Evolutionary conservation across 1,139 yeast species (phyloP).

Genomic region (Pichia cactophila): DNA sequence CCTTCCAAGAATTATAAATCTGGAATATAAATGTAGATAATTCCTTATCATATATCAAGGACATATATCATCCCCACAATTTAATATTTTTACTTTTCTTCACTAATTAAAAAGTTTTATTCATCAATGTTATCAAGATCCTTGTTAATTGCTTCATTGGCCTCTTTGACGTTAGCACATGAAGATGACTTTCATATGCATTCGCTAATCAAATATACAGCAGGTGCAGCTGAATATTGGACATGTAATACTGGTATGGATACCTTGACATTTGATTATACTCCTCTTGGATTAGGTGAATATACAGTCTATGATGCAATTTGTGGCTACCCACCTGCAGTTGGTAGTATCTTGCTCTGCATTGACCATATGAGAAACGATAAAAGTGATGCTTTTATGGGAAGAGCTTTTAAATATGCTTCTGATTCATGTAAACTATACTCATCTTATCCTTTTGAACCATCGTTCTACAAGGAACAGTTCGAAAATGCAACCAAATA

Average conservation of each 20-base stretch:
- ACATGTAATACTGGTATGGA: constrained; percentile 8
- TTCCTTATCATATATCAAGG: too few relatives aligned
- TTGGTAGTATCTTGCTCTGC: constrained; percentile 25
- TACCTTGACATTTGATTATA: constrained; percentile 10
- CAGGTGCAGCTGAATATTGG: constrained; percentile 14
- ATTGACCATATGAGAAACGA: constrained; percentile 13
- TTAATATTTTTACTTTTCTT: too few relatives aligned
- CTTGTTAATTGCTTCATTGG: neutral
- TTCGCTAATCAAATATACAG: neutral
- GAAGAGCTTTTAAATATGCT: constrained; percentile 14
- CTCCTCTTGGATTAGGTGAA: constrained; percentile 1
- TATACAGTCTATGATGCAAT: constrained; percentile 9
- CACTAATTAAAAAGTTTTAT: too few relatives aligned
- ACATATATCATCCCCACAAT: too few relatives aligned
- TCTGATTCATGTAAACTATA: constrained; percentile 13
- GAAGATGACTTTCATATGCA: neutral
- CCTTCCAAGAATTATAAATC: too few relatives aligned
- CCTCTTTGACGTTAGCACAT: neutral
- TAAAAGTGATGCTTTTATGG: constrained; percentile 9
- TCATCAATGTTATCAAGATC: neutral
- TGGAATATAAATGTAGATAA: too few relatives aligned
- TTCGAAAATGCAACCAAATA: constrained; percentile 23
- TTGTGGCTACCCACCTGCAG: constrained; percentile 23
- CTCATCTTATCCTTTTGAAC: constrained; percentile 9
- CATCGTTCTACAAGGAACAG: constrained; percentile 17